Conservation (phyloP, 108 stramenopile species). For the Phaeodactylum tricornutum region DNA sequence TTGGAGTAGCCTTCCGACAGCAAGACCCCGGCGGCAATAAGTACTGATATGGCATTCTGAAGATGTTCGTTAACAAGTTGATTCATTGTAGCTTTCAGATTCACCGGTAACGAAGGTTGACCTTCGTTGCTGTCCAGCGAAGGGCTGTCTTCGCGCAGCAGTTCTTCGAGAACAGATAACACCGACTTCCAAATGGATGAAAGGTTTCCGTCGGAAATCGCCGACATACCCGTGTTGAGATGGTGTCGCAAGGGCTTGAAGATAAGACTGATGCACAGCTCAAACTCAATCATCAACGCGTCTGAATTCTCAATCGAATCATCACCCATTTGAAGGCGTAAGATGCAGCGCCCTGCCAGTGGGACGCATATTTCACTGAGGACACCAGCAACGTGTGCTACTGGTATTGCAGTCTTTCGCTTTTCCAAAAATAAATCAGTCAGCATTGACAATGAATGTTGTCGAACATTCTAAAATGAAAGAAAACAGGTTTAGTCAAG, state of each 20-base stretch:
- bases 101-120: too few species aligned
- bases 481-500: conserved; percentile 5
- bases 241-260: conserved; percentile 82
- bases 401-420: conserved; percentile 39
- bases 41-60: conserved; percentile 65
- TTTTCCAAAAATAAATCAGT: conserved; percentile 74
- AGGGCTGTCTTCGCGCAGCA: conserved; percentile 31
- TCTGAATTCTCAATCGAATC: conserved; percentile 17
- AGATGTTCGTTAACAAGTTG: conserved; percentile 68
- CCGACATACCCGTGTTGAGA: conserved; percentile 35
- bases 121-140: neutral
- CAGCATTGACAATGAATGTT: conserved; percentile 71
- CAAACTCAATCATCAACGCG: conserved; percentile 63
- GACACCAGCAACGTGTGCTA: conserved; percentile 31
- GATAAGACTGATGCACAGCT: conserved; percentile 67
- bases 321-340: conserved; percentile 24
- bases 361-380: conserved; percentile 54
- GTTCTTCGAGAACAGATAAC: conserved; percentile 45
- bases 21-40: conserved; percentile 42
- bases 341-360: conserved; percentile 51
- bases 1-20: neutral
- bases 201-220: conserved; percentile 20
- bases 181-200: conserved; percentile 50
- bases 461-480: conserved; percentile 47
- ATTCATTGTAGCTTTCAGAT: conserved; percentile 26